phyloP scores from a whole-genome alignment of 257 asterid species.

The Sherardia arvensis region DNA sequence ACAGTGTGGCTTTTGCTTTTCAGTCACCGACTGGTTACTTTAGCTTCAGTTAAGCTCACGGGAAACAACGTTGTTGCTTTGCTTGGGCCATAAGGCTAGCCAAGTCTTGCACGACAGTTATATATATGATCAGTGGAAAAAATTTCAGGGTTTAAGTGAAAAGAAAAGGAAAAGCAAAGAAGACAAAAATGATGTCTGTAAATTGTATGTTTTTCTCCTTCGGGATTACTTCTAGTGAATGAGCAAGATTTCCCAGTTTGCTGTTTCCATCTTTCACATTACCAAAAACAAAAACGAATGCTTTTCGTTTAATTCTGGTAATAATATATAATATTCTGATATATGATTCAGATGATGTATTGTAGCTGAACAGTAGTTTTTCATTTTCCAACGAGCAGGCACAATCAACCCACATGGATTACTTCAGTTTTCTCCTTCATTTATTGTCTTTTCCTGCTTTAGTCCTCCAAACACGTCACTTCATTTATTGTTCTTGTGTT shows the following conservation, averaged over 20 bases:
- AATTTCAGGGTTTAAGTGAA: neutral
- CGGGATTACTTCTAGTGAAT: neutral
- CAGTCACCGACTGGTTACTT: neutral
- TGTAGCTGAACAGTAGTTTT: neutral
- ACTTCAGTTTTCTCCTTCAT: conserved; percentile 6
- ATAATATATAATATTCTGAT: neutral
- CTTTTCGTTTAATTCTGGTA: neutral
- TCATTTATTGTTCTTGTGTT: neutral
- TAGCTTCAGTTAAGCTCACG: neutral
- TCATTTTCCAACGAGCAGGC: neutral
- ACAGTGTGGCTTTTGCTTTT: neutral
- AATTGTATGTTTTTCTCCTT: conserved; percentile 10
- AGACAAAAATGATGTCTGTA: neutral
- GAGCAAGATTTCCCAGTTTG: neutral
- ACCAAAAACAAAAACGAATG: neutral
- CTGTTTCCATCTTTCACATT: neutral
- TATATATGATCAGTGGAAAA: neutral
- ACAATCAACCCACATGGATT: conserved; percentile 15
- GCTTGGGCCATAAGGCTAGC: neutral
- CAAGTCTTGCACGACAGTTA: neutral
- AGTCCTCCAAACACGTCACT: conserved; percentile 3
- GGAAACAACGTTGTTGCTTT: neutral
- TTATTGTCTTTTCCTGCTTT: conserved; percentile 6
- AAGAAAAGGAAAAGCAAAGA: too few relatives aligned
- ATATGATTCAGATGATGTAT: neutral